These are phyloP conservation scores for Magnaporthiopsis rhizophila DNA, from an alignment of 2,329 filamentous ascomycete genomes.

Conservation along the genomic window DNA sequence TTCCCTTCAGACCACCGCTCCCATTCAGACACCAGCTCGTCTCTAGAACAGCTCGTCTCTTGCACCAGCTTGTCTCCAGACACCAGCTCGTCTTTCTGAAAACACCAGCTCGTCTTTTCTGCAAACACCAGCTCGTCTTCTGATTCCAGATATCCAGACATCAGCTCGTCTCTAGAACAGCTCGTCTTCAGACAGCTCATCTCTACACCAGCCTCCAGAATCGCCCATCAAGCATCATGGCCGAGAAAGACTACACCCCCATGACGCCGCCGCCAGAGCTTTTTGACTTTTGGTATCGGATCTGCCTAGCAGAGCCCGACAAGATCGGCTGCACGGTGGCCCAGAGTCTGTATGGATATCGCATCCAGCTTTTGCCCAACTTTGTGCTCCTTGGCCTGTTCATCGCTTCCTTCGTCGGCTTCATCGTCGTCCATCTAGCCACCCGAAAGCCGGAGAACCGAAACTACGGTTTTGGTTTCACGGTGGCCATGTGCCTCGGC, in stretches of 20 bases:
- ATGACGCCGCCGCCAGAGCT: not conserved
- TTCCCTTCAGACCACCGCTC: no score
- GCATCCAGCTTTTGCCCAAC: conserved; percentile 46
- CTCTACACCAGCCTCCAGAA: no score
- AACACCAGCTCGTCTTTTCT: no score
- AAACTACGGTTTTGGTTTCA: conserved; percentile 41
- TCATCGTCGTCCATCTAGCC: conserved; percentile 29
- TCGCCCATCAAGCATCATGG: not conserved
- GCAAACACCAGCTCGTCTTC: no score
- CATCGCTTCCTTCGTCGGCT: conserved; percentile 31
- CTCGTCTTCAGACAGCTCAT: no score
- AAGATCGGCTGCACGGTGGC: conserved; percentile 23
- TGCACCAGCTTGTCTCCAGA: no score
- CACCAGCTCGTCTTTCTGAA: no score
- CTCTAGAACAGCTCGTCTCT: no score
- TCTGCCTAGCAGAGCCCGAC: conserved; percentile 22
- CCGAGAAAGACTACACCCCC: not conserved
- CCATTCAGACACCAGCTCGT: no score
- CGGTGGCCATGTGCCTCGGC: conserved; percentile 44
- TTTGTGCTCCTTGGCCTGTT: conserved; percentile 43
- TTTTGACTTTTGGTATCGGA: conserved; percentile 3
- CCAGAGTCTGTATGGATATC: conserved; percentile 41
- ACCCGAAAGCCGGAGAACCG: conserved; percentile 14
- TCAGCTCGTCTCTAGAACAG: no score
- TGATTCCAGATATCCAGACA: no score